Conservation (phyloP, 2,329 filamentous ascomycete species). For the Fusarium sp. region DNA sequence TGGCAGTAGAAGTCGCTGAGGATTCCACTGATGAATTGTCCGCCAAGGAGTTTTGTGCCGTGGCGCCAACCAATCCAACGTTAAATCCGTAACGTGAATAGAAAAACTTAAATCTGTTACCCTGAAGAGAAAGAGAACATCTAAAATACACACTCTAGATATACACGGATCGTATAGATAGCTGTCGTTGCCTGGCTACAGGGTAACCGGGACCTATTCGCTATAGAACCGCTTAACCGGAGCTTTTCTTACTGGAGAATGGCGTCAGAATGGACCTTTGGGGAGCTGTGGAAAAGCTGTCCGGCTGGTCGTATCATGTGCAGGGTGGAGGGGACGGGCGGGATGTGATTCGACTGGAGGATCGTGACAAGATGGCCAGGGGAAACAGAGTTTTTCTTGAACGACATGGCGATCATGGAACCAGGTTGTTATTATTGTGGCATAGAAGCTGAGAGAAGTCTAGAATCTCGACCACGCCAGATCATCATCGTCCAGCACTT, state of each 20-base stretch:
- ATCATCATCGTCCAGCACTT: conserved; percentile 11
- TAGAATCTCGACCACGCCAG: conserved; percentile 2
- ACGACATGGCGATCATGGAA: conserved; percentile 6
- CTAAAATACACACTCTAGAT: no score
- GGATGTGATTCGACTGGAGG: conserved; percentile 37
- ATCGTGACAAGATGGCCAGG: conserved; percentile 28
- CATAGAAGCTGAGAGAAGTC: conserved; percentile 1
- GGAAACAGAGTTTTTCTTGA: conserved; percentile 27
- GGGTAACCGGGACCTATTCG: conserved; percentile 33
- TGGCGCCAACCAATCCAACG: neutral
- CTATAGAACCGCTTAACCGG: conserved; percentile 18
- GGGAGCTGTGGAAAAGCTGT: conserved; percentile 22
- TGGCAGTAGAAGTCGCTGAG: neutral
- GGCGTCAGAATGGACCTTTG: conserved; percentile 42
- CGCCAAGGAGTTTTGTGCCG: neutral
- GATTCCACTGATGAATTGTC: neutral
- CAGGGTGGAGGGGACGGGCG: conserved; percentile 22
- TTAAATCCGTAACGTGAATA: neutral
- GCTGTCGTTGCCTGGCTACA: conserved; percentile 1
- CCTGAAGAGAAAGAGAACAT: no score
- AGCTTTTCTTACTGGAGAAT: conserved; percentile 28
- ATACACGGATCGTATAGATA: no score
- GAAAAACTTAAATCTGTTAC: neutral
- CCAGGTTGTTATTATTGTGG: conserved; percentile 9
- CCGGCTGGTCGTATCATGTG: conserved; percentile 38